Evolutionary conservation across 768 basidiomycete species (phyloP), one percentile per base, ranked within the genome.

Genomic region (Tylopilus vinaceipallidus): DNA sequence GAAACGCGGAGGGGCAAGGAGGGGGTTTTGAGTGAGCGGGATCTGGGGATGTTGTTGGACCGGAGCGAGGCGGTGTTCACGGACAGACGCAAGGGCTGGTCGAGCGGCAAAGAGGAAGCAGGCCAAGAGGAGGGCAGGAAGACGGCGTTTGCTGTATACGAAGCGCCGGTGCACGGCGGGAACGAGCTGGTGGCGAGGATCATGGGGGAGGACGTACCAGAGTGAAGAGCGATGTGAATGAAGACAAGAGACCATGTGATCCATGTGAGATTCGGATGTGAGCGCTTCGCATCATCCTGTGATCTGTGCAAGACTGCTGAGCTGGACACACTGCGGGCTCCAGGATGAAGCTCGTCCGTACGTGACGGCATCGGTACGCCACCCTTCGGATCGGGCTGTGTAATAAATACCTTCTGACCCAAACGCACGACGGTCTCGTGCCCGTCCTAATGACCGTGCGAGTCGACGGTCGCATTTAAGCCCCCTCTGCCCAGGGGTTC

Each of bases 1-100:
- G 78, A 82, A 59, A 88, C 83, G 16, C 55, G 56, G 7, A 81
- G 79, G 55, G 86, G 83, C 32, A 84, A 85, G 63, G 73, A 75
- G 38, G 80, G 80, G 29, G 82, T 98, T 42, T 75, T 99, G 58
- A 86, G 83, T 54, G 90, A 97, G 45, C 78, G 76, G 34, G 91
- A 97, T 59, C 69, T 99, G 30, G 82, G 86, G 20, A 75, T 82
- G 62, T 73, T 98, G 43, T 73, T 98, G 30, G 95, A 97, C 59
- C 76, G 95, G 26, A 75, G 84, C 29, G 81, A 80, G 0, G 81
- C 81, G 32, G 89, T 91, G 42, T 92, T 89, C 56, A 71, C 71
- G 19, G 82, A 81, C 38, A 77, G 91, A 49, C 78, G 80, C 7
- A 77, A 79, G 45, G 90, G 90, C 0, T 92, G 90, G 91, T 81